A percentile compares a stretch with the other conserved stretches of the same genome.
Conservation (phyloP, 176 grass and related monocot species). For the Tuctoria greenei region DNA sequence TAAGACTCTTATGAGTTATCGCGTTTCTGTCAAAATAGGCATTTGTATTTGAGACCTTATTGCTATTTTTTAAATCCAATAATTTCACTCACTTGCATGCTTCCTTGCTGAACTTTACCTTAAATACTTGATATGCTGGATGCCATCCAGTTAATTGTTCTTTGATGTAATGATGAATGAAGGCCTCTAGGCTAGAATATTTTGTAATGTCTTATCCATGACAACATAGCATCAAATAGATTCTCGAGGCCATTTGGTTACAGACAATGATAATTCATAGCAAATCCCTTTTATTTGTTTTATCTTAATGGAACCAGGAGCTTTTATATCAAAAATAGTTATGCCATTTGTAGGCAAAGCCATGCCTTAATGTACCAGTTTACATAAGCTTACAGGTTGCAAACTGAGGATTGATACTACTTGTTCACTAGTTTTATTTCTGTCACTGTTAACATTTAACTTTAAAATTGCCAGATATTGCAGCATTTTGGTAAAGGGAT, state of each 20-base stretch:
- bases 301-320: neutral
- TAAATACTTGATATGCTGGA: conserved; percentile 84
- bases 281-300: neutral
- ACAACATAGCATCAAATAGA: neutral
- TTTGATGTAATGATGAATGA: neutral
- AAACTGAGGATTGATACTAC: neutral
- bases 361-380: neutral
- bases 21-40: neutral
- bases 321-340: neutral
- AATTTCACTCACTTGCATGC: neutral
- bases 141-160: conserved; percentile 36
- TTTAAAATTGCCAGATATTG: conserved; percentile 5
- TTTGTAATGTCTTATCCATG: neutral
- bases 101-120: conserved; percentile 11
- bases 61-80: neutral
- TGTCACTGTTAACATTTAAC: conserved; percentile 1
- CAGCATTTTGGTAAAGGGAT: conserved; percentile 98
- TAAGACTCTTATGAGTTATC: neutral
- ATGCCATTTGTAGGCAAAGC: neutral
- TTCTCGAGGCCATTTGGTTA: neutral
- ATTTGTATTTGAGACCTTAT: neutral
- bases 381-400: neutral
- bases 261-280: conserved; percentile 8
- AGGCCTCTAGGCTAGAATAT: neutral
- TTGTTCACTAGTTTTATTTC: neutral